These are phyloP conservation scores for Coelastrella sp. DNA, from an alignment of 139 green algal genomes.

Conservation along the genomic window DNA sequence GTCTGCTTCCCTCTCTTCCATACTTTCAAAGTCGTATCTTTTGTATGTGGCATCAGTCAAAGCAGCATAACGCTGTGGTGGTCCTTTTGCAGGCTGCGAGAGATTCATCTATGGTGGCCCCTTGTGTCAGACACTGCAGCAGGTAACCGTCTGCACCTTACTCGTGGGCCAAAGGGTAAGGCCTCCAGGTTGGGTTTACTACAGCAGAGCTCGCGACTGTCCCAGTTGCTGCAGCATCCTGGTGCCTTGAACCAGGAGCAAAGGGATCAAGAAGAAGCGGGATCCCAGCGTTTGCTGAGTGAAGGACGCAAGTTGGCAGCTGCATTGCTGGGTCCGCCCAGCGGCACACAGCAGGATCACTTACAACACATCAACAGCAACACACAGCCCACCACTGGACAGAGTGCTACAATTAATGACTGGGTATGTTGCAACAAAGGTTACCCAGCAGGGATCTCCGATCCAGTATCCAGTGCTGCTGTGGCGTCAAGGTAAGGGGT, in stretches of 20 bases:
- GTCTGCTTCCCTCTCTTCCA: too few species aligned
- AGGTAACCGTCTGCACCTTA: not conserved
- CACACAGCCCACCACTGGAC: not conserved
- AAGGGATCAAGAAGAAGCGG: too few species aligned
- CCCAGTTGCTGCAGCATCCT: not conserved
- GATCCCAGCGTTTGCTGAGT: too few species aligned
- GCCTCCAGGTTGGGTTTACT: not conserved
- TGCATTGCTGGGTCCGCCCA: not conserved
- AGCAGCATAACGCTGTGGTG: not conserved
- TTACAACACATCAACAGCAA: not conserved
- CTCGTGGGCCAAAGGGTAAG: slow-evolving; percentile 2
- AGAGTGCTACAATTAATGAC: not conserved
- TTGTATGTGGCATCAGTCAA: not conserved
- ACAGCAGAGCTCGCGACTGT: not conserved
- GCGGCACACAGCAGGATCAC: not conserved
- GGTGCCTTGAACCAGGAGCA: too few species aligned
- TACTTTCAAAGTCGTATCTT: not conserved
- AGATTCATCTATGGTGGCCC: slow-evolving; percentile 34
- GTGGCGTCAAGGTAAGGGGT: too few species aligned
- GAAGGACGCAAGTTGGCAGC: not conserved
- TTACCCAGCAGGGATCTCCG: not conserved
- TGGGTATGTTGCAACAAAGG: slow-evolving; percentile 12
- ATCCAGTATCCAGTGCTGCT: not conserved
- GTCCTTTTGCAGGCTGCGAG: not conserved
- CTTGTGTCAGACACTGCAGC: slow-evolving; percentile 16